Conservation (phyloP, 306 rosid genomes). For the apple (Malus domestica) region DNA sequence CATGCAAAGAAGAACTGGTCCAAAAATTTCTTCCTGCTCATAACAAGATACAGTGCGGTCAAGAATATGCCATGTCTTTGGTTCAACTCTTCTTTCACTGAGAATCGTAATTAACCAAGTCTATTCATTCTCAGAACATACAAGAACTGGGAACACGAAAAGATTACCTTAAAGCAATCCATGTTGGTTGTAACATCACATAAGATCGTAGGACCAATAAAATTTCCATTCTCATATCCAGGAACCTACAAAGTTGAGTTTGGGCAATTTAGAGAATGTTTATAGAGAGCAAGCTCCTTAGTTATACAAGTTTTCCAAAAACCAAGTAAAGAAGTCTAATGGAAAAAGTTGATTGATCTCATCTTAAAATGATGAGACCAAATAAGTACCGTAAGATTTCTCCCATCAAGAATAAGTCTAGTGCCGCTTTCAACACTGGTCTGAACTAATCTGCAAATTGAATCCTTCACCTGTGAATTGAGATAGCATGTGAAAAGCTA, state of each 20-base stretch:
- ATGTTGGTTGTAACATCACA: constrained; percentile 48
- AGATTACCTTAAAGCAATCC: constrained; percentile 60
- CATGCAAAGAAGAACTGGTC: constrained; percentile 66
- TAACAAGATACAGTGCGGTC: constrained; percentile 23
- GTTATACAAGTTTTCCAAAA: not conserved
- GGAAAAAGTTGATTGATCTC: not conserved
- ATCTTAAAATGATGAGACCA: constrained; percentile 8
- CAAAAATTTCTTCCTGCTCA: constrained; percentile 65
- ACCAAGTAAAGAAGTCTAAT: not conserved
- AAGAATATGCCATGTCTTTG: constrained; percentile 26
- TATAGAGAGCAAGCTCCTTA: not conserved
- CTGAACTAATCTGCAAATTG: constrained; percentile 45
- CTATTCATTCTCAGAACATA: constrained; percentile 9
- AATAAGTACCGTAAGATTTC: constrained; percentile 43
- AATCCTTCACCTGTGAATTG: constrained; percentile 47
- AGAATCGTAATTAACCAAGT: constrained; percentile 14
- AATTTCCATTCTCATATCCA: constrained; percentile 64
- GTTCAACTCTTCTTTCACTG: constrained; percentile 17
- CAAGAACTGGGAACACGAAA: constrained; percentile 2
- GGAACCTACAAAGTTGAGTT: constrained; percentile 36
- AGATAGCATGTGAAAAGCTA: constrained; percentile 9
- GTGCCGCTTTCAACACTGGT: constrained; percentile 56
- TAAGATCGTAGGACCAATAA: constrained; percentile 64
- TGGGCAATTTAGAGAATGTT: constrained; percentile 8
- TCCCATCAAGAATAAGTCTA: constrained; percentile 61